These are phyloP conservation scores for Nakaseomyces kungkrabaensis DNA, from an alignment of 1,139 yeast species.

Conservation along the genomic window DNA sequence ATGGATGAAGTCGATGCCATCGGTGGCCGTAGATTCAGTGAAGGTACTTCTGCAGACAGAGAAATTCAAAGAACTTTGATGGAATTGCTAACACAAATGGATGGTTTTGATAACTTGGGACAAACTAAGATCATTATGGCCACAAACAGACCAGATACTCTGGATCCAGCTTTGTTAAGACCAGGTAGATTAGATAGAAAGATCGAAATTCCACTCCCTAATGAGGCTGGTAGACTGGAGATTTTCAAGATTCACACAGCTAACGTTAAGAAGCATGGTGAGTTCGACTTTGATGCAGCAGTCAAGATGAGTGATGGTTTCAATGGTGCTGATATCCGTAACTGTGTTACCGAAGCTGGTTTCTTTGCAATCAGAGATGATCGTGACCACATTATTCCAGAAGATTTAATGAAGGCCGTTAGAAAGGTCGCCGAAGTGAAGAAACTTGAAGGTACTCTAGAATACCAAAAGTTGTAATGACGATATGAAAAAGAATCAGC, in stretches of 20 bases:
- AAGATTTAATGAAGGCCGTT: slow-evolving; percentile 95
- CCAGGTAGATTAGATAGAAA: slow-evolving; percentile 98
- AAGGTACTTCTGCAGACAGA: slow-evolving; percentile 98
- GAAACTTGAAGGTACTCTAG: slow-evolving; percentile 93
- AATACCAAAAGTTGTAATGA: slow-evolving; percentile 71
- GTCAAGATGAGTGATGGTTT: slow-evolving; percentile 98
- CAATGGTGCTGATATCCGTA: slow-evolving; percentile 97
- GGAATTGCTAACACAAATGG: slow-evolving; percentile 98
- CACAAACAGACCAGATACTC: slow-evolving; percentile 95
- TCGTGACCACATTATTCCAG: slow-evolving; percentile 86
- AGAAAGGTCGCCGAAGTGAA: slow-evolving; percentile 95
- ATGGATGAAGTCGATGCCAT: slow-evolving; percentile 99
- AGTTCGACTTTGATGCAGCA: slow-evolving; percentile 92
- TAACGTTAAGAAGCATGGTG: slow-evolving; percentile 83
- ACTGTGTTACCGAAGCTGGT: slow-evolving; percentile 98
- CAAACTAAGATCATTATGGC: slow-evolving; percentile 99
- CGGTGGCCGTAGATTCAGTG: slow-evolving; percentile 97
- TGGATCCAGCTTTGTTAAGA: slow-evolving; percentile 97
- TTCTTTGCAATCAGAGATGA: slow-evolving; percentile 97
- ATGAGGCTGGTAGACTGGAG: slow-evolving; percentile 92
- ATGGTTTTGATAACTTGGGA: slow-evolving; percentile 94
- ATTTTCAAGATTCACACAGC: slow-evolving; percentile 90
- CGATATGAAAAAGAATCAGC: background rate
- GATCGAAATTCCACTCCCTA: slow-evolving; percentile 92
- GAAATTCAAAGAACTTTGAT: slow-evolving; percentile 97